A percentile compares a stretch with the other conserved stretches of the same genome.
Conservation (phyloP, 257 asterid genomes). For the Solanum clarkiae region DNA sequence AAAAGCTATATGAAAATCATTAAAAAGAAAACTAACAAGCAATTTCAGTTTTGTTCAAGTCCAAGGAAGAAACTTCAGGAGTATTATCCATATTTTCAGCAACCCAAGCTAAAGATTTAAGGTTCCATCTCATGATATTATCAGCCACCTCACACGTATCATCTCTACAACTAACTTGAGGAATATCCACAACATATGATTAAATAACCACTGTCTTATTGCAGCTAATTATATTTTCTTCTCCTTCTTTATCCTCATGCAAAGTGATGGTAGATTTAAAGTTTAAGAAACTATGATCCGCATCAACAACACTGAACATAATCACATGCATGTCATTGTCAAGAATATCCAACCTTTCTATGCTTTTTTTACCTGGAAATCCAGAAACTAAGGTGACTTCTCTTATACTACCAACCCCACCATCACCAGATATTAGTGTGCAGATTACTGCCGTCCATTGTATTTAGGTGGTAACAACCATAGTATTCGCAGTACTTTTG, state of each 20-base stretch:
- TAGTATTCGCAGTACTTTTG: too few species aligned
- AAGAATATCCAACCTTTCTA: conserved; percentile 37
- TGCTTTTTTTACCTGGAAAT: conserved; percentile 35
- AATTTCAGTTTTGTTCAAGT: neutral
- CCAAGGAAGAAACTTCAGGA: neutral
- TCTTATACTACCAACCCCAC: conserved; percentile 32
- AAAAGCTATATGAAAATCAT: neutral
- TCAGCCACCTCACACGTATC: conserved; percentile 47
- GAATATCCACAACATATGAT: conserved; percentile 49
- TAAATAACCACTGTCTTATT: conserved; percentile 32
- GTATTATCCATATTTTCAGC: conserved; percentile 20
- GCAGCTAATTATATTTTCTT: too few species aligned
- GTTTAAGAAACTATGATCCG: conserved; percentile 39
- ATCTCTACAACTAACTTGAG: conserved; percentile 24
- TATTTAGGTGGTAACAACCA: too few species aligned
- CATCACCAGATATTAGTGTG: conserved; percentile 21
- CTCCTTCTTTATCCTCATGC: neutral
- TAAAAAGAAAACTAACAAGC: neutral
- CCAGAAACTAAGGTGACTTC: conserved; percentile 37
- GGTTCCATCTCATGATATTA: conserved; percentile 28
- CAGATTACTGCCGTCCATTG: neutral
- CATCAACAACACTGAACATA: conserved; percentile 34
- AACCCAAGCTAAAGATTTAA: conserved; percentile 23
- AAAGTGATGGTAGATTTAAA: conserved; percentile 31
- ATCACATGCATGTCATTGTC: conserved; percentile 44